Evolutionary conservation across 768 basidiomycete species (phyloP).

Genomic region (Rhizopogon rudus): DNA sequence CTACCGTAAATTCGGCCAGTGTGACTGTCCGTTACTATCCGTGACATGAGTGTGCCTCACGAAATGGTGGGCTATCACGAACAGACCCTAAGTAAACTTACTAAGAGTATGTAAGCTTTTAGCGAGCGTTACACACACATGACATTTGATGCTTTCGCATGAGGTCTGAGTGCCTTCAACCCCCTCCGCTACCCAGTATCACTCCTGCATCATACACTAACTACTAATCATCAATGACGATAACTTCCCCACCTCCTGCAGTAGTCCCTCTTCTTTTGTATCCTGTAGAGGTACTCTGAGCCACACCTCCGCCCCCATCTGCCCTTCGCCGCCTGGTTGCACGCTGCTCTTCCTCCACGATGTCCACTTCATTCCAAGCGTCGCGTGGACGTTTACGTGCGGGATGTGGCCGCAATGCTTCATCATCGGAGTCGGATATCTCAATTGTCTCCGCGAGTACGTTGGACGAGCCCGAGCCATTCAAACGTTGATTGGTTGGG

Average conservation of each 20-base stretch:
- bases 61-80: too few relatives aligned
- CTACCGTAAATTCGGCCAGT: too few relatives aligned
- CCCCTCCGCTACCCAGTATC: too few relatives aligned
- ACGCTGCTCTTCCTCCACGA: conserved; percentile 25
- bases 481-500: conserved; percentile 2
- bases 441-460: conserved; percentile 18
- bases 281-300: not conserved
- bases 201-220: too few relatives aligned
- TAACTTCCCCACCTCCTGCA: conserved; percentile 31
- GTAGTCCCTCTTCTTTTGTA: conserved; percentile 7
- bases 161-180: too few relatives aligned
- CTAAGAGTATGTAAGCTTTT: too few relatives aligned
- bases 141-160: too few relatives aligned
- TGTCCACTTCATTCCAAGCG: conserved; percentile 17
- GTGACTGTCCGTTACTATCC: too few relatives aligned
- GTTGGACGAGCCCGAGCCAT: conserved; percentile 8
- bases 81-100: too few relatives aligned
- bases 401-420: conserved; percentile 5
- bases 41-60: too few relatives aligned
- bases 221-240: conserved; percentile 38
- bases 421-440: conserved; percentile 28
- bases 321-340: conserved; percentile 16
- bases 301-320: conserved; percentile 11
- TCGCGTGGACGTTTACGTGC: conserved; percentile 31
- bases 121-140: too few relatives aligned